Base-by-base conservation (phyloP, 257 asterid genomes). In the Verbascum thapsus region DNA sequence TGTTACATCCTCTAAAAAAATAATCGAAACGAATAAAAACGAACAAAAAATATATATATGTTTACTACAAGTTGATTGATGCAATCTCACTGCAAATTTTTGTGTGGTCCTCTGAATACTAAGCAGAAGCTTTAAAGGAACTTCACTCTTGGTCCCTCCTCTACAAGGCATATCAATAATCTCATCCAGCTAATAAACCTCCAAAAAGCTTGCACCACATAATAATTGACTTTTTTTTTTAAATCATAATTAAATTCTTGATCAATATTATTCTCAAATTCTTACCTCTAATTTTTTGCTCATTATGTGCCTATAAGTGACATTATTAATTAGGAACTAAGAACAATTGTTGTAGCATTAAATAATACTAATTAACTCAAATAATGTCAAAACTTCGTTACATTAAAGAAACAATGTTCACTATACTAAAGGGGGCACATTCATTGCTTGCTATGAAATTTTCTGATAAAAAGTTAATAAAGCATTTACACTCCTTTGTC, bases 61-160 rank as follows among this genome's bases (percentile, higher is more conserved):
- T n/a, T n/a, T n/a, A n/a, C n/a, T 39, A 65, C 80, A 75, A 70
- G 60, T 49, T 69, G 83, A 15, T 56, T 47, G 61, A 70, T 72
- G 75, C 63, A 70, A 72, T 78, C 73, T 69, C 64, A 78, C 67
- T 79, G 78, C 69, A 67, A 62, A 65, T 40, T 61, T 47, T 38
- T 52, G 55, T 49, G 92, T 87, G 95, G 95, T 80, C 92, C 92
- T 73, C 61, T 73, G 53, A 53, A 77, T 70, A 77, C 78, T 72
- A 75, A 68, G 76, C 82, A 79, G 72, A 75, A 80, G 87, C 89
- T 84, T 80, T 84, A 66, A 72, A 80, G 77, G 76, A 70, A 63
- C 75, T 71, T 58, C 37, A 42, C 58, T 87, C 2, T 26, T 26
- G 95, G 95, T 84, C 95, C 95, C 75, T 79, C 77, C 59, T 74